Conservation (phyloP, 169 alveolate genomes). For the Plasmodium adleri region DNA sequence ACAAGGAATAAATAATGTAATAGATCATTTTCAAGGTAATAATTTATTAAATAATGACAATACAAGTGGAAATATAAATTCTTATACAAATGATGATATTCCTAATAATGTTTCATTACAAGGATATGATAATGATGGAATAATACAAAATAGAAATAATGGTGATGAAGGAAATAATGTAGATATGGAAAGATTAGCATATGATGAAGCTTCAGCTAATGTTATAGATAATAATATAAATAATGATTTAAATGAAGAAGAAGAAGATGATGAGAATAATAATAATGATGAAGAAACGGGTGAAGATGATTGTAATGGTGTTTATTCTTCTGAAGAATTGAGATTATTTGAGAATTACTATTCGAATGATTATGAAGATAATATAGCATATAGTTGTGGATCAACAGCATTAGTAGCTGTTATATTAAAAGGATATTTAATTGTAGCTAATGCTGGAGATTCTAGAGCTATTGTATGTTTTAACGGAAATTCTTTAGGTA, state of each 20-base stretch:
- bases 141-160: constrained; percentile 9
- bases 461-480: constrained; percentile 97
- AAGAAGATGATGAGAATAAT: constrained; percentile 7
- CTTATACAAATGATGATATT: constrained; percentile 3
- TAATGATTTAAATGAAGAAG: constrained; percentile 11
- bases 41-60: constrained; percentile 3
- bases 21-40: too few species aligned
- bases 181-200: constrained; percentile 26
- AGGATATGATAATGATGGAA: not conserved
- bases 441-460: constrained; percentile 99
- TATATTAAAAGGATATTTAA: constrained; percentile 84
- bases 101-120: too few species aligned
- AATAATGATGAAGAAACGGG: constrained; percentile 21
- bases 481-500: constrained; percentile 92
- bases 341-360: constrained; percentile 66
- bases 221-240: constrained; percentile 70
- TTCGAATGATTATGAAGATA: constrained; percentile 79
- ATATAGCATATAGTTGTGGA: constrained; percentile 89
- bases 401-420: constrained; percentile 91
- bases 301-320: constrained; percentile 35
- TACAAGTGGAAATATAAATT: constrained; percentile 7
- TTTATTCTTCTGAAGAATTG: constrained; percentile 57
- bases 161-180: constrained; percentile 36
- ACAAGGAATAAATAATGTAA: not conserved
- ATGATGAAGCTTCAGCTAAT: constrained; percentile 57